Base-by-base conservation (phyloP, 495 filamentous ascomycete species). In the Aspergillus baeticus region DNA sequence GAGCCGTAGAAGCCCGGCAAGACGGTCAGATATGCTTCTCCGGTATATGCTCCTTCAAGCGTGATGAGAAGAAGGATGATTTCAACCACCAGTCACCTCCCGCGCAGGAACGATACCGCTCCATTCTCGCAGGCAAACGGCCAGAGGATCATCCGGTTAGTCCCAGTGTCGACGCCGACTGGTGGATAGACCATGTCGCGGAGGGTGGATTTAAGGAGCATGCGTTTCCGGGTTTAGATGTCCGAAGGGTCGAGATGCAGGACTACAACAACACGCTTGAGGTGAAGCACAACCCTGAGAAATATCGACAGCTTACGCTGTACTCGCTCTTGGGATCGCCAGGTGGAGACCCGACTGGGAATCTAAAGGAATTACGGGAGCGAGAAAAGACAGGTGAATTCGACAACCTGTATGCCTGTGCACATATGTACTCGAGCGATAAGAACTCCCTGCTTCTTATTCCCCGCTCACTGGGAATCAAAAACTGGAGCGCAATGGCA, bases 371-470 rank as follows among this genome's bases (percentile, higher is more conserved):
- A 11, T 20, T 67, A 44, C 60, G 49, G 46, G n/a, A n/a, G 5
- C 66, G 51, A 37, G 72, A 74, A 5, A 42, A 58, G 20, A 51
- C 51, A 1, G 74, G 72, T 10, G 68, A 72, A 53, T 74, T 69
- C 48, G 73, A 76, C 41, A 87, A 87, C 54, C 72, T 83, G 10
- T 86, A 88, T 65, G 77, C 85, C 5, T 78, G 78, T 54, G 79
- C 81, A 14, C 87, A 90, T 64, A 81, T 87, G 45, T 90, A 84
- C 68, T 79, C 84, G 2, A 81, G 79, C 23, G 87, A 91, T 61
- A 78, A 84, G 37, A 91, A 91, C 64, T 86, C 84, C 0, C 66
- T 90, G 51, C 73, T 87, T 61, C 73, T 88, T 68, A 74, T 85
- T 33, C 74, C 77, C 3, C 84, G 88, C 35, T 78, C 87, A 6